Conservation (phyloP, 768 basidiomycete species). For the Lactifluus subvellereus region DNA sequence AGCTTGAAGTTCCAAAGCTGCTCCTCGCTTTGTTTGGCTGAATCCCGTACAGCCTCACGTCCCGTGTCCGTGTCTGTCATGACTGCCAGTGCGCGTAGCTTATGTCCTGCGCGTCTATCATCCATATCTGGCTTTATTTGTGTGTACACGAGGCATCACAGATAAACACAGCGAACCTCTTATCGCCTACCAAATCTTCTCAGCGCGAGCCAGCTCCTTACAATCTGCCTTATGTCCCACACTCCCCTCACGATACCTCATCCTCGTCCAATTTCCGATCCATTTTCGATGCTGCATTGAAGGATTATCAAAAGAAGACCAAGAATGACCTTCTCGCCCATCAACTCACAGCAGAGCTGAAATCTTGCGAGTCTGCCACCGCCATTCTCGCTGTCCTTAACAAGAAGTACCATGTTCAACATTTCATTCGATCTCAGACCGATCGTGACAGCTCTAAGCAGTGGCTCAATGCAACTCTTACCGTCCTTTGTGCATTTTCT, state of each 20-base stretch:
- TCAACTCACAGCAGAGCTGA: not conserved
- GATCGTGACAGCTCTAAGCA: not conserved
- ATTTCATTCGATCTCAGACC: not conserved
- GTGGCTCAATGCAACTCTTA: conserved; percentile 2
- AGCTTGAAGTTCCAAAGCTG: no score
- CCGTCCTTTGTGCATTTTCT: conserved; percentile 1
- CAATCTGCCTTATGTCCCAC: no score
- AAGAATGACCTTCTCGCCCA: conserved; percentile 6
- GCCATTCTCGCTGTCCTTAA: not conserved
- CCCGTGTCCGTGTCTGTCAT: no score
- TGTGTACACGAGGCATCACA: no score
- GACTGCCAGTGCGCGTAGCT: no score
- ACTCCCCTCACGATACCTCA: not conserved
- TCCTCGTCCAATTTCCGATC: not conserved
- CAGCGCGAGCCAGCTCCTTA: no score
- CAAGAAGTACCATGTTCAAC: not conserved
- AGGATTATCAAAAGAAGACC: not conserved
- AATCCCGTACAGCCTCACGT: no score
- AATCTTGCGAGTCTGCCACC: not conserved
- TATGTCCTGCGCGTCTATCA: no score
- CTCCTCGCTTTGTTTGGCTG: no score
- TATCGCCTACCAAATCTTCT: no score
- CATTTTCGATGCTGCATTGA: not conserved
- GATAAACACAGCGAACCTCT: no score
- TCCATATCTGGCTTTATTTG: no score